Evolutionary conservation across 345 rosid genomes (phyloP).

Genomic region (Hypericum perforatum): DNA sequence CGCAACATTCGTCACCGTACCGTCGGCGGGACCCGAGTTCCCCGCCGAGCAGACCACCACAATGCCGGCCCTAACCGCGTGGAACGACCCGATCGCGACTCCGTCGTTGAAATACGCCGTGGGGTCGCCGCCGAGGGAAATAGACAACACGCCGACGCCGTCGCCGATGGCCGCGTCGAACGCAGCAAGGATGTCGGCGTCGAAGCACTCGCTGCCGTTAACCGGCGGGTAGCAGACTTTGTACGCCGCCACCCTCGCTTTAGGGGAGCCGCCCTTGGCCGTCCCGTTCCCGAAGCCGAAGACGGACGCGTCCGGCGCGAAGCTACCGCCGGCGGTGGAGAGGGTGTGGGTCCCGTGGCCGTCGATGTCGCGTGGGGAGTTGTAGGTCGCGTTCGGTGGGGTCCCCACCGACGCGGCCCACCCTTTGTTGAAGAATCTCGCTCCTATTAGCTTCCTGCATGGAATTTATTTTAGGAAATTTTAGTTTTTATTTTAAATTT

Average conservation of each 20-base stretch:
- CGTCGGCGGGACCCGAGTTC: conserved; percentile 43
- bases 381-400: conserved; percentile 13
- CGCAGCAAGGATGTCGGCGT: conserved; percentile 42
- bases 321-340: conserved; percentile 30
- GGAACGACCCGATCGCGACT: conserved; percentile 20
- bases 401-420: conserved; percentile 18
- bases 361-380: too few relatives aligned
- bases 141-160: conserved; percentile 18
- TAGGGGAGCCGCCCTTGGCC: conserved; percentile 63
- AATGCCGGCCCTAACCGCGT: conserved; percentile 17
- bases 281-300: conserved; percentile 44
- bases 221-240: conserved; percentile 45
- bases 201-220: conserved; percentile 26
- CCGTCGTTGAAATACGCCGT: conserved; percentile 9
- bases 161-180: conserved; percentile 27
- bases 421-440: conserved; percentile 56
- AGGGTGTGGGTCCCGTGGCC: too few relatives aligned
- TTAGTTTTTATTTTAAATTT: background rate
- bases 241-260: conserved; percentile 51
- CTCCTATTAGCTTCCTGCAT: conserved; percentile 56
- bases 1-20: conserved; percentile 53
- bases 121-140: conserved; percentile 11
- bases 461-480: background rate
- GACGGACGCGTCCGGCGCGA: conserved; percentile 33
- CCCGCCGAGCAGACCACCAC: conserved; percentile 18